Evolutionary conservation across 2,329 filamentous ascomycete species (phyloP), one percentile per base, ranked within the genome.

Genomic region (Periconia macrospinosa): DNA sequence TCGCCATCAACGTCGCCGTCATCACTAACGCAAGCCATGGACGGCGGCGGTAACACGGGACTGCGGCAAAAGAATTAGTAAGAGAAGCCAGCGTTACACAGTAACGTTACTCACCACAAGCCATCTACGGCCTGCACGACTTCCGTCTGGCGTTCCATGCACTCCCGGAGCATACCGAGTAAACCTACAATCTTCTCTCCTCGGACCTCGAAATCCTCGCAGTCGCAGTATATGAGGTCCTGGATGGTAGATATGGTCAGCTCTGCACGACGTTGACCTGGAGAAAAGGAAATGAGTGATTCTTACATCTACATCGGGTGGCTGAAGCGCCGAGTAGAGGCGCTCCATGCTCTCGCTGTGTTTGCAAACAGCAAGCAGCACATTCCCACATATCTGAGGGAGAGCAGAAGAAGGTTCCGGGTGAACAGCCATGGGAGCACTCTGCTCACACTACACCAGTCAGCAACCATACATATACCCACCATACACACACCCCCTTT

Each of bases 221-320:
- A 55, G 33, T 55, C 49, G 46, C 53, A 55, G 46, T 52, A 55
- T n/a, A 55, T 45, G 27, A 55, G 46, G 3, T 55, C 53, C 53
- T 55, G 17, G 3, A 35, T 15, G 6, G 13, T 37, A 2, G 2
- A 41, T 49, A 17, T 42, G 42, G 19, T 30, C 17, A 37, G 20
- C 14, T 14, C 19, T 27, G 10, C 1, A 17, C n/a, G 13, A 5
- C 41, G 19, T 14, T 19, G 17, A 30, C 30, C 27, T 13, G 6
- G 37, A 41, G 37, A 37, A 15, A 46, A 13, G 11, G 44, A n/a
- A 40, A 23, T 13, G 43, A 9, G 7, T 33, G 33, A 6, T 33
- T n/a, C 53, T 52, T 50, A 55, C 53, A 37, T 55, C 53, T 5
- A 55, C 49, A 14, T 48, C 33, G 9, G 41, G 20, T 23, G 53